Evolutionary conservation across 2,329 filamentous ascomycete species (phyloP), one percentile per base, ranked within the genome.

Genomic region (Aspergillus japonicus): DNA sequence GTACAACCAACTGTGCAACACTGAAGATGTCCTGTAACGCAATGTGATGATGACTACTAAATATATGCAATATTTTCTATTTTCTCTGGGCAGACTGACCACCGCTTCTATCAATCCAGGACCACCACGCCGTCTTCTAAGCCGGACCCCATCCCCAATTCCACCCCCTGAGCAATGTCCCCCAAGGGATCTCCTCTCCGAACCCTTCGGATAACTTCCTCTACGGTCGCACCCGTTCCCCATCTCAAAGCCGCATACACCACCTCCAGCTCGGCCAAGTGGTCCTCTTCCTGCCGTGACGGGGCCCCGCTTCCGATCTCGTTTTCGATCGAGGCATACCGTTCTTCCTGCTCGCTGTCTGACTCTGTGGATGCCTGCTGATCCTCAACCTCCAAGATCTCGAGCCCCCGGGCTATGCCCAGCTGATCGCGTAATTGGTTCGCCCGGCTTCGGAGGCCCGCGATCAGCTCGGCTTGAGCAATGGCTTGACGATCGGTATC

Each of bases 401-500:
- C 24, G 31, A 47, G 5, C 14, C 31, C 60, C 33, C 44, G 16
- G 42, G 31, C 29, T 19, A 39, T 24, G 19, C 10, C 10, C 51
- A 65, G 21, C 26, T 57, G 49, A 0, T 23, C 48, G 48, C 54
- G 62, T n/a, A 66, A 21, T 5, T 57, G 39, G 42, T 57, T 59
- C 50, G 56, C 48, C 31, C 51, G 53, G 33, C 16, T 51, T 26
- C 65, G 47, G 16, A 67, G 51, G 21, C 61, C 58, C 4, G 65
- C 44, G 11, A 67, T 67, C 23, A 57, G 12, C 16, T 67, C 63
- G 16, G 65, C 63, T 11, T 61, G 58, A 11, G 60, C 60, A 31
- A 67, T 65, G n/a, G 63, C 62, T 50, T 64, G 50, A 19, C 65
- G 58, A 26, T 67, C 65, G 14, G 54, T 59, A 26, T 57, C 55